A percentile compares a stretch with the other conserved stretches of the same genome.
Evolutionary conservation across 768 basidiomycete genomes (phyloP).

Genomic region (Xerocomus spinulosus): DNA sequence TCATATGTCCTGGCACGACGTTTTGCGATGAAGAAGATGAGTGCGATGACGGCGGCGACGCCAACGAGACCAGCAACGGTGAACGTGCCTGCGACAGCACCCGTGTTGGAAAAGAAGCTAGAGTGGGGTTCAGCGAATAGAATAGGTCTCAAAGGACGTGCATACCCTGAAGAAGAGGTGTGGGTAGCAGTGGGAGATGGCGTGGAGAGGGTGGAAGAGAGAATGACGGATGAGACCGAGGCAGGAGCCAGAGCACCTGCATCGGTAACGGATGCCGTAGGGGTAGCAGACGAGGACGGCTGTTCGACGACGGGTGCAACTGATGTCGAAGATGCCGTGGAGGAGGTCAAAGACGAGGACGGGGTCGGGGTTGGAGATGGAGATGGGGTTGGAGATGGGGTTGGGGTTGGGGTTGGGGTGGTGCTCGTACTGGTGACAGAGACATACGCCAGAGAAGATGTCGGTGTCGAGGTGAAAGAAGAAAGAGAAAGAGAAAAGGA

Average conservation of each 20-base stretch:
- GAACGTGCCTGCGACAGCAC: constrained; percentile 45
- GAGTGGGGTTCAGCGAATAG: not conserved
- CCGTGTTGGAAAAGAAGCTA: constrained; percentile 46
- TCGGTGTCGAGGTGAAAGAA: not conserved
- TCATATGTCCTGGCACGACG: constrained; percentile 27
- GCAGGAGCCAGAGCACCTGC: not conserved
- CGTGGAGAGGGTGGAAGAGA: not conserved
- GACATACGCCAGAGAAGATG: not conserved
- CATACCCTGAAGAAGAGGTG: constrained; percentile 23
- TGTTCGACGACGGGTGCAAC: not conserved
- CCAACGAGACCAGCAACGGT: constrained; percentile 37
- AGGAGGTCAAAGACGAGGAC: not conserved
- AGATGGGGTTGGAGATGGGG: not conserved
- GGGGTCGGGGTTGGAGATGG: not conserved
- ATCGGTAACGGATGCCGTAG: not conserved
- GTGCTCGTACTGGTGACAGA: constrained; percentile 8
- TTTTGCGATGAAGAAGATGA: constrained; percentile 26
- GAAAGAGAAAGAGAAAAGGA: not conserved
- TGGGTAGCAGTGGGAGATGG: constrained; percentile 14
- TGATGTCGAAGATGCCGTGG: constrained; percentile 1
- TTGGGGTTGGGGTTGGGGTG: not conserved
- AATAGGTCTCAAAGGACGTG: no score
- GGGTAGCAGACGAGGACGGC: not conserved
- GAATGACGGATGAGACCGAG: not conserved
- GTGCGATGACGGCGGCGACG: constrained; percentile 29